Evolutionary conservation across 768 basidiomycete genomes (phyloP), one percentile per base, ranked within the genome.

Genomic region (Pisolithus orientalis): DNA sequence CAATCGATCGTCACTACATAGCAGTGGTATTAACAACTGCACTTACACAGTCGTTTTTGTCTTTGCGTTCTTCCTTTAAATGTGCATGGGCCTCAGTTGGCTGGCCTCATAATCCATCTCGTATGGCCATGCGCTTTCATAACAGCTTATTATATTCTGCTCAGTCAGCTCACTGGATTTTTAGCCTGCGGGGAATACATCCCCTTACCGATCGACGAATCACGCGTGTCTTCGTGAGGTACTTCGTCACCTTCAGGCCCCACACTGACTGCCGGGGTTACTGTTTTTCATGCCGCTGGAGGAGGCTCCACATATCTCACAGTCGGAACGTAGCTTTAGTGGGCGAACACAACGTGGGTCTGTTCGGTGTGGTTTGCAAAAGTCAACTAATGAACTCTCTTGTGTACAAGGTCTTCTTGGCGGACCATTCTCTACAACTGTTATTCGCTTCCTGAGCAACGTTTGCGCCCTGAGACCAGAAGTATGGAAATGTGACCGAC

Each of bases 121-220:
- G 16, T 24, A 10, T 47, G 83, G 81, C 85, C 86, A 5, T 89
- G 87, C 61, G 85, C 83, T 27, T 88, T 88, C 68, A 83, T 85
- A 55, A 83, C 83, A 5, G 76, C 81, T 13, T 76, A 83, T 59
- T 88, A 89, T 59, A 68, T 86, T 51, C 72, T 87, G 17, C 75
- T 88, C 1, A 83, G 84, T 9, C 78, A 77, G 11, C 64, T 90
- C 3, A 80, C 83, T 5, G 70, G 64, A 24, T 71, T 77, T 55
- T 65, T 87, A 6, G 59, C 70, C 9, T 73, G 73, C 34, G 70
- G 75, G 52, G 54, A 73, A 44, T 74, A 80, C 57, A 68, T 87
- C 24, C 59, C 80, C 27, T 63, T 88, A 21, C 67, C 70, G 0
- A 70, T 78, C 5, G 69, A 67, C 17, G 69, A 17, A 76, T 87